Conservation (phyloP, 306 rosid genomes). For the Vigna mungo region DNA sequence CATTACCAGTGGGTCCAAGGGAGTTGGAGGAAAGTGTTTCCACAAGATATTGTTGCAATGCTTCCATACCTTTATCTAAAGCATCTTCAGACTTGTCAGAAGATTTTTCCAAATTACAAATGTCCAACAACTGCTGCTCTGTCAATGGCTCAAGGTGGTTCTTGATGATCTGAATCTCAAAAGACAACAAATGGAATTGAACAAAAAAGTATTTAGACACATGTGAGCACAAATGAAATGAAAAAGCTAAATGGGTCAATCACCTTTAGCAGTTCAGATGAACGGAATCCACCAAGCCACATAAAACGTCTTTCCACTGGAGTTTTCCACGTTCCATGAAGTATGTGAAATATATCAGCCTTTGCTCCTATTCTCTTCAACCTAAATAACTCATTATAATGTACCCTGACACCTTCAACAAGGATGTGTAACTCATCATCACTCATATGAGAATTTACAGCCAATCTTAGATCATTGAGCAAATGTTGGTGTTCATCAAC, state of each 20-base stretch:
- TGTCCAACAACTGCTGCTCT: conserved; percentile 78
- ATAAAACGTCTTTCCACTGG: conserved; percentile 83
- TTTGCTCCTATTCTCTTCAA: conserved; percentile 75
- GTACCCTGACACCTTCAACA: conserved; percentile 75
- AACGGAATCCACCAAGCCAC: conserved; percentile 92
- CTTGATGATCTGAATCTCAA: conserved; percentile 65
- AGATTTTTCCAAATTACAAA: conserved; percentile 70
- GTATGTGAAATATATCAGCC: conserved; percentile 81
- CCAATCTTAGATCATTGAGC: conserved; percentile 68
- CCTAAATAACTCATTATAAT: conserved; percentile 76
- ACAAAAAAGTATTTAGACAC: background rate
- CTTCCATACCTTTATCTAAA: conserved; percentile 78
- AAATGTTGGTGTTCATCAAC: conserved; percentile 78
- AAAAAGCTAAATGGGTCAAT: background rate
- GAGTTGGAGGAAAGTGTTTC: conserved; percentile 70
- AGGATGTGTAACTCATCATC: conserved; percentile 70
- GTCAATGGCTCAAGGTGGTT: conserved; percentile 84
- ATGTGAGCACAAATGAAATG: background rate
- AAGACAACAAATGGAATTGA: background rate
- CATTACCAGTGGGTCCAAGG: conserved; percentile 56
- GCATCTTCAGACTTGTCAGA: conserved; percentile 88
- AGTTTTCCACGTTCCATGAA: conserved; percentile 78
- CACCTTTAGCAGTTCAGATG: conserved; percentile 88
- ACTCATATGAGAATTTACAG: conserved; percentile 68
- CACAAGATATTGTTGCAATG: conserved; percentile 68